Evolutionary conservation across 2,329 filamentous ascomycete species (phyloP).

Genomic region (Diaporthe vaccinii): DNA sequence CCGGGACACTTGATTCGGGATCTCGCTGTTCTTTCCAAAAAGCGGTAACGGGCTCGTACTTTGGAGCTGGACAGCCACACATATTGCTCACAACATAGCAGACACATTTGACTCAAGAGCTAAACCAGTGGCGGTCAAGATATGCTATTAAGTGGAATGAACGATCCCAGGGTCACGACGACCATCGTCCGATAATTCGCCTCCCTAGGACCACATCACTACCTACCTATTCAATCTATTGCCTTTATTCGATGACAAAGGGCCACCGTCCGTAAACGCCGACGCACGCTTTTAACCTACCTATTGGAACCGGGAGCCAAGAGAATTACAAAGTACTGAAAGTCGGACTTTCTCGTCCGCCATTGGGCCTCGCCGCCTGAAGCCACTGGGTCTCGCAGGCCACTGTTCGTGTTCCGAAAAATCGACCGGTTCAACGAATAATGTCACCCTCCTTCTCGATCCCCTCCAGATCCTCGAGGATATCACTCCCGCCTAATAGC

Average conservation of each 20-base stretch:
- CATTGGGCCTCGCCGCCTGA: neutral
- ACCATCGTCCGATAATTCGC: slow-evolving; percentile 28
- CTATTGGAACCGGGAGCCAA: slow-evolving; percentile 51
- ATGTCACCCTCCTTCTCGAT: slow-evolving; percentile 81
- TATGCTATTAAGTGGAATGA: slow-evolving; percentile 40
- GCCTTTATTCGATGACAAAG: slow-evolving; percentile 21
- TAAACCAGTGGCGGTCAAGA: slow-evolving; percentile 13
- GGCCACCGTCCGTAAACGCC: slow-evolving; percentile 3
- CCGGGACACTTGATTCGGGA: neutral
- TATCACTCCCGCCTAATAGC: slow-evolving; percentile 84
- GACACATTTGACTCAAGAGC: neutral
- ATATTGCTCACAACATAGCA: neutral
- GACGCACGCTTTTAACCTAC: slow-evolving; percentile 37
- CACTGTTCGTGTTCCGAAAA: neutral
- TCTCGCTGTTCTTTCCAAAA: neutral
- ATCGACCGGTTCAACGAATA: slow-evolving; percentile 68
- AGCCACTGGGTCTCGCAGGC: too few relatives aligned
- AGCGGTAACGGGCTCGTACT: neutral
- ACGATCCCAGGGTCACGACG: slow-evolving; percentile 34
- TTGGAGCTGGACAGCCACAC: neutral
- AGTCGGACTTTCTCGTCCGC: too few relatives aligned
- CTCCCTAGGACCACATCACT: slow-evolving; percentile 38
- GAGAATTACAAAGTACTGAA: neutral
- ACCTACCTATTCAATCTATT: slow-evolving; percentile 38
- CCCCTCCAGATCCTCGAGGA: slow-evolving; percentile 85